These are phyloP conservation scores for Schwanniomyces etchellsii DNA, from an alignment of 1,139 yeast genomes.

Conservation along the genomic window DNA sequence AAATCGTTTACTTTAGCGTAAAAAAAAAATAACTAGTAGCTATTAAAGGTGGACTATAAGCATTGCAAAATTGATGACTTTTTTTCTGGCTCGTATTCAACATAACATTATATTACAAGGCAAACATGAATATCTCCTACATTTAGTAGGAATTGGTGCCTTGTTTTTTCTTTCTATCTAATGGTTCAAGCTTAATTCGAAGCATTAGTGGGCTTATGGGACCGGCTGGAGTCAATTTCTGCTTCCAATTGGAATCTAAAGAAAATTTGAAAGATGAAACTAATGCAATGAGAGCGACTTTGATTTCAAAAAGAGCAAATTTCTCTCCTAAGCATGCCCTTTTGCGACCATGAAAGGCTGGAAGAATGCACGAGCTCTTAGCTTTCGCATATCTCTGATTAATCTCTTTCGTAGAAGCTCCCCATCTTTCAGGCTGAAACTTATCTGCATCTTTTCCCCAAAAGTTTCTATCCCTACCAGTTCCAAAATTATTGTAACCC, in stretches of 20 bases:
- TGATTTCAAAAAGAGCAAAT: constrained; percentile 45
- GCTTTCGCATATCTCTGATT: constrained; percentile 32
- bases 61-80: no score
- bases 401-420: constrained; percentile 29
- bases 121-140: no score
- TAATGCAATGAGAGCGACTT: constrained; percentile 31
- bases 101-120: no score
- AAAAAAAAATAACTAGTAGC: no score
- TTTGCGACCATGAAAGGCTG: constrained; percentile 58
- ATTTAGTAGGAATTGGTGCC: no score
- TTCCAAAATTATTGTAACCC: constrained; percentile 53
- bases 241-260: constrained; percentile 44
- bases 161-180: no score
- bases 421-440: constrained; percentile 59
- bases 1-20: no score
- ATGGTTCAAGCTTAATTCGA: constrained; percentile 11
- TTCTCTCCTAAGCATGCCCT: constrained; percentile 62
- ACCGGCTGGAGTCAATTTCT: constrained; percentile 43
- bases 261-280: constrained; percentile 27
- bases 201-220: constrained; percentile 20
- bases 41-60: no score
- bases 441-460: constrained; percentile 49
- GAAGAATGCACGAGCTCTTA: constrained; percentile 40
- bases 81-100: no score
- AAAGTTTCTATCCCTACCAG: constrained; percentile 42